Base-by-base conservation (phyloP, 257 asterid species). In the Ehretia macrophylla region DNA sequence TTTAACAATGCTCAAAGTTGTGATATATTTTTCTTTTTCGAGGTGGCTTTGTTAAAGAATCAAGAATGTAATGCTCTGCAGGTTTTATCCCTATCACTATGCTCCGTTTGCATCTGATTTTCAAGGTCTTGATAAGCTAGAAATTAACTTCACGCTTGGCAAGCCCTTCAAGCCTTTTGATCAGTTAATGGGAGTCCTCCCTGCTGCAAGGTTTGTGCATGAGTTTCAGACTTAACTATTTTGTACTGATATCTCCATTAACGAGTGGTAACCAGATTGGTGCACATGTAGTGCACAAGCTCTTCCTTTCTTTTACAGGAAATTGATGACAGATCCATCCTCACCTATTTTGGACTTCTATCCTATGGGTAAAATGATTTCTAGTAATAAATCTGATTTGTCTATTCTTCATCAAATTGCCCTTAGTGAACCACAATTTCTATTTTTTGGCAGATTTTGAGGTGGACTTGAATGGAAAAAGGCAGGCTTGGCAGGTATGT, bases 71-170 rank as follows among this genome's bases (percentile, higher is more conserved):
- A 37, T 32, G 10, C 17, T n/a, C n/a, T 64, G 42, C 81, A 83
- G 93, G 93, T 84, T 70, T 72, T 84, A 84, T 62, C 93, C 88
- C 14, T 75, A 81, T 56, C 92, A 84, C 67, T 84, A 84, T 66
- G 88, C 88, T 60, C 93, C 93, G 50, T 84, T 81, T 75, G 93
- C 86, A 52, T 84, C 93, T 13, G 88, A 84, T 67, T 79, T 84
- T 58, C 62, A 42, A 52, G 80, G 64, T 45, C 78, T 84, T 40
- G 68, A 64, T 47, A 73, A 77, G 69, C 70, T 75, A 53, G 58
- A 77, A 55, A 57, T 81, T 66, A 60, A 65, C 61, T 83, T 83
- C 72, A 73, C 64, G 44, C 80, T 79, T 0, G 93, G 93, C 20
- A 57, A 69, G 68, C 93, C 93, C 67, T 81, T 84, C 65, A 81